Conservation (phyloP, 2,329 filamentous ascomycete genomes). For the Stenocarpella maydis region DNA sequence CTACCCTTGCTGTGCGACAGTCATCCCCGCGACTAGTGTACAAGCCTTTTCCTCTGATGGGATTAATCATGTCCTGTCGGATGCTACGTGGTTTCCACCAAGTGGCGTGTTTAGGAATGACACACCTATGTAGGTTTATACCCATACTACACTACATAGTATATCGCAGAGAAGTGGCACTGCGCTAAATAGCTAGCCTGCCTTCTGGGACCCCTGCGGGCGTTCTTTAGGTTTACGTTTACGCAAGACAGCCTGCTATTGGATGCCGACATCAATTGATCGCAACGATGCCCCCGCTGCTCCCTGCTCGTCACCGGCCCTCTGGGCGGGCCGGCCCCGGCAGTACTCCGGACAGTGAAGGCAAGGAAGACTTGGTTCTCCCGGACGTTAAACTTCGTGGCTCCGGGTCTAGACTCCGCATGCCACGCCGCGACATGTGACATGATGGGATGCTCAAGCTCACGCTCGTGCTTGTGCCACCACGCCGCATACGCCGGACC, state of each 20-base stretch:
- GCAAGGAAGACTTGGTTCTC: not conserved
- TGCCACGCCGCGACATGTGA: too few species aligned
- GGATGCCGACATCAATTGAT: not conserved
- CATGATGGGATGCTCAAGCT: not conserved
- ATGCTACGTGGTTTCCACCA: too few species aligned
- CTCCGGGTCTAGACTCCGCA: too few species aligned
- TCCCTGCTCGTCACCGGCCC: not conserved
- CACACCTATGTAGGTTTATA: too few species aligned
- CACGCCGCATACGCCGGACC: not conserved
- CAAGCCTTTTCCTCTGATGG: too few species aligned
- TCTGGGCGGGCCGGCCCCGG: constrained; percentile 2
- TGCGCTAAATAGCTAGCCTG: too few species aligned
- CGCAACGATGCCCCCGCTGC: too few species aligned
- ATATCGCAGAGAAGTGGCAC: too few species aligned
- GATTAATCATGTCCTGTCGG: not conserved
- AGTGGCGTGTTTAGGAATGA: too few species aligned
- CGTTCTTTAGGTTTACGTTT: not conserved
- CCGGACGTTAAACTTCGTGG: not conserved
- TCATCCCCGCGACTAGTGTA: too few species aligned
- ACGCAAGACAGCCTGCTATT: not conserved
- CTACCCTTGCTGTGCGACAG: not conserved
- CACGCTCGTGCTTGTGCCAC: too few species aligned
- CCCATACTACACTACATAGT: too few species aligned
- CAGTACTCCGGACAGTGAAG: not conserved
- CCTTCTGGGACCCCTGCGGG: not conserved